These are phyloP conservation scores for Claviceps arundinis DNA, from an alignment of 2,329 filamentous ascomycete species.

Conservation along the genomic window DNA sequence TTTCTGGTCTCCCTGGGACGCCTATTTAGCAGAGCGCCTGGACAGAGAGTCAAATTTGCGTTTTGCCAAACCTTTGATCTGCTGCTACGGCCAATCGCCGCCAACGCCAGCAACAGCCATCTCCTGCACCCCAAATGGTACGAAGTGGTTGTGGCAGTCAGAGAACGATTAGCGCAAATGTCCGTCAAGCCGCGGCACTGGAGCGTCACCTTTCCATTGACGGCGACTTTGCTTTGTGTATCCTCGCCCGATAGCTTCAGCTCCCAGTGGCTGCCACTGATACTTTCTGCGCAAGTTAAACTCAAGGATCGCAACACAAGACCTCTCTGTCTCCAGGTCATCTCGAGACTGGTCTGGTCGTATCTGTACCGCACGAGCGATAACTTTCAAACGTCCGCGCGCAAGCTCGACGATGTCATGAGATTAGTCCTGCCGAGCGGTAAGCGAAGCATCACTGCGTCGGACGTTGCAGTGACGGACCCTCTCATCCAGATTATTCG, in stretches of 20 bases:
- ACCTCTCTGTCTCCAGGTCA: slow-evolving; percentile 71
- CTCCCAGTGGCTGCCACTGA: slow-evolving; percentile 73
- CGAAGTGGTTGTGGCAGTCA: slow-evolving; percentile 67
- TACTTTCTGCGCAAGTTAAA: slow-evolving; percentile 64
- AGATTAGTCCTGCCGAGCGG: slow-evolving; percentile 70
- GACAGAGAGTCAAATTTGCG: slow-evolving; percentile 79
- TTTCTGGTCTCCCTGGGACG: slow-evolving; percentile 73
- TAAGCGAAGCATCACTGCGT: slow-evolving; percentile 68
- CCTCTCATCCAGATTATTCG: slow-evolving; percentile 88
- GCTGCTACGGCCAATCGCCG: slow-evolving; percentile 74
- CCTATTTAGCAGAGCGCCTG: slow-evolving; percentile 74
- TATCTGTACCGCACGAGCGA: slow-evolving; percentile 82
- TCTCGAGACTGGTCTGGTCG: slow-evolving; percentile 85
- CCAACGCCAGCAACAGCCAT: slow-evolving; percentile 61
- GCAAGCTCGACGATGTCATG: slow-evolving; percentile 82
- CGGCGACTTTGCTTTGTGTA: slow-evolving; percentile 75
- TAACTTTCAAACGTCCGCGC: slow-evolving; percentile 48
- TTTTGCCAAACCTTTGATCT: slow-evolving; percentile 89
- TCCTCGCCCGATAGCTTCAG: slow-evolving; percentile 75
- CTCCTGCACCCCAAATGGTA: slow-evolving; percentile 75
- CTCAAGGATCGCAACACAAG: slow-evolving; percentile 73
- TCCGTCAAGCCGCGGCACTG: slow-evolving; percentile 87
- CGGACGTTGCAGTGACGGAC: slow-evolving; percentile 72
- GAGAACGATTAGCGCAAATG: slow-evolving; percentile 69
- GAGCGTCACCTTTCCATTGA: slow-evolving; percentile 76